Base-by-base conservation (phyloP, 2,329 filamentous ascomycete genomes). In the Botryotinia globosa region DNA sequence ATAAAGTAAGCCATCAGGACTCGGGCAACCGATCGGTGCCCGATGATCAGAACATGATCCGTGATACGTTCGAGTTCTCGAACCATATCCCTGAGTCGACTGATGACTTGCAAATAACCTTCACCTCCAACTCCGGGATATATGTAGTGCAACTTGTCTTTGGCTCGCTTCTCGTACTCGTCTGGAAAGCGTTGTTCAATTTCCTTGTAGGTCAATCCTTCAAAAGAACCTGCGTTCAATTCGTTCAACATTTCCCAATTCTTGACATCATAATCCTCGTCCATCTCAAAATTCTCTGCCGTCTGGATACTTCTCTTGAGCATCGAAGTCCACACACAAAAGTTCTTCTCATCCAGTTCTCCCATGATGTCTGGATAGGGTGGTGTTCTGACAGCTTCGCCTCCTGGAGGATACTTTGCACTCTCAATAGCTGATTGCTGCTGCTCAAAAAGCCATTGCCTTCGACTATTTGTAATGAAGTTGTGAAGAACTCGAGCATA, bases 271-370 rank as follows among this genome's bases (percentile, higher is more conserved):
- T 95, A 97, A 71, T 97, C 93, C 34, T 98, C 95, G 76, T 98
- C 96, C 0, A 85, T 87, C 77, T 97, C 92, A 81, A 98, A 99
- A 81, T 92, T 92, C 76, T 96, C 90, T 0, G 92, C 94, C 0
- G 94, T 97, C 80, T 97, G 90, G 68, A 96, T 91, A 74, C 93
- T 94, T 76, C 96, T 92, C 80, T 92, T 91, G 75, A 99, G 88
- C 95, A 98, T 98, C 3, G 93, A 97, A 0, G 95, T 98, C 96
- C 96, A 99, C 25, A 99, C 93, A 81, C 96, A 99, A 81, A 98
- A 98, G 80, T 94, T 94, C 84, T 97, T 97, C 79, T 92, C 88
- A 44, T 92, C 88, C 44, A 90, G 84, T 66, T 91, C 90, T 67
- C 87, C 87, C 74, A 89, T 87, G 77, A 91, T 91, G 80, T 97